Evolutionary conservation across 345 rosid species (phyloP).

Genomic region (Reutealis trisperma): DNA sequence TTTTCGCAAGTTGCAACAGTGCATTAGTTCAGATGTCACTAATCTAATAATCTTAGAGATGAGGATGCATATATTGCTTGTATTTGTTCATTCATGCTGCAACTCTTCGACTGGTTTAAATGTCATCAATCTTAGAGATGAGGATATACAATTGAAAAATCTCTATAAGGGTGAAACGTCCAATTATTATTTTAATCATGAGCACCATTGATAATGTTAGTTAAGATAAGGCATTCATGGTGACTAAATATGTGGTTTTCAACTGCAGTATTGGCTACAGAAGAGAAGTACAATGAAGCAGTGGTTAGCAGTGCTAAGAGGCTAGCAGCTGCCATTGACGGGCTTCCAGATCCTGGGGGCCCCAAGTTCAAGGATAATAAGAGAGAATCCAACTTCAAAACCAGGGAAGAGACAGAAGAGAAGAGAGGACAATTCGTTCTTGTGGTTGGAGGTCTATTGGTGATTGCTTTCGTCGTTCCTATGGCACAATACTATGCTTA

Average conservation of each 20-base stretch:
- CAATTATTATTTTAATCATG: not conserved
- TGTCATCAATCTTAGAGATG: not conserved
- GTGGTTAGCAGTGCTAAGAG: slow-evolving; percentile 75
- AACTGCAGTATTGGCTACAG: slow-evolving; percentile 86
- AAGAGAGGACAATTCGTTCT: slow-evolving; percentile 94
- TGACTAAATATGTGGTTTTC: slow-evolving; percentile 14
- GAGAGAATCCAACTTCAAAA: slow-evolving; percentile 86
- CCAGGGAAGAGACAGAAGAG: slow-evolving; percentile 92
- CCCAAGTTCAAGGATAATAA: slow-evolving; percentile 68
- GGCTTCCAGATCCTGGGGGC: slow-evolving; percentile 93
- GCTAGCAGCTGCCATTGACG: slow-evolving; percentile 90
- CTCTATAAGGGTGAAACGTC: not conserved
- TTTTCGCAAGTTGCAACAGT: not conserved
- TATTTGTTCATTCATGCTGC: not conserved
- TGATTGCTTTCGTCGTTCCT: slow-evolving; percentile 90
- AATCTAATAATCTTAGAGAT: not conserved
- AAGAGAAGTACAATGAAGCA: slow-evolving; percentile 96
- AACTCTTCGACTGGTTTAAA: not conserved
- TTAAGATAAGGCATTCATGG: not conserved
- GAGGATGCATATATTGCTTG: not conserved
- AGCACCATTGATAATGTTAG: not conserved
- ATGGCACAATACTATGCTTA: slow-evolving; percentile 98
- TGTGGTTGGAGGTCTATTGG: slow-evolving; percentile 91
- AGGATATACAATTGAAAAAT: not conserved
- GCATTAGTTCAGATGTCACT: not conserved